Percentiles rank a stretch among this genome's conserved stretches.
These are phyloP conservation scores for Linnemannia schmuckeri DNA, from an alignment of 192 early-diverging fungal species.

Conservation along the genomic window DNA sequence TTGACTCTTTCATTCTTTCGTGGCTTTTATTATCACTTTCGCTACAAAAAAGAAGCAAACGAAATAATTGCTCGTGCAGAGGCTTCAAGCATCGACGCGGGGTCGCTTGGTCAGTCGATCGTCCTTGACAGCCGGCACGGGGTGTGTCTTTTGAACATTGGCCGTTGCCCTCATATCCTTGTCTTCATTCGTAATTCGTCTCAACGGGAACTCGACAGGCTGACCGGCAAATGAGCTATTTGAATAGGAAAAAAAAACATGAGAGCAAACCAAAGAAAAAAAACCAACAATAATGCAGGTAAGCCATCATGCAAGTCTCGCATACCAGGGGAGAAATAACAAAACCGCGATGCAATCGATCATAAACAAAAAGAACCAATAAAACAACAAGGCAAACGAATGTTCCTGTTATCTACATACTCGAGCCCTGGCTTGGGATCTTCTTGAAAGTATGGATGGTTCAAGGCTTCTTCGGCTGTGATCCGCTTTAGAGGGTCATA, in stretches of 20 bases:
- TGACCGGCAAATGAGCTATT: slow-evolving; percentile 63
- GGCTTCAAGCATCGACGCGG: slow-evolving; percentile 24
- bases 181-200: slow-evolving; percentile 68
- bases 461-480: slow-evolving; percentile 81
- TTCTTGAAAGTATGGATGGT: slow-evolving; percentile 88
- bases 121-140: slow-evolving; percentile 39
- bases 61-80: not conserved
- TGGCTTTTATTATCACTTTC: too few relatives aligned
- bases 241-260: not conserved
- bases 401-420: slow-evolving; percentile 44
- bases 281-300: not conserved
- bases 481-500: slow-evolving; percentile 87
- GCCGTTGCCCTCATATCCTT: slow-evolving; percentile 63
- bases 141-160: slow-evolving; percentile 37
- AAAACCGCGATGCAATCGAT: not conserved
- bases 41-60: too few relatives aligned
- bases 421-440: slow-evolving; percentile 70
- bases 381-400: slow-evolving; percentile 7
- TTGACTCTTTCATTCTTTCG: too few relatives aligned
- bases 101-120: slow-evolving; percentile 41
- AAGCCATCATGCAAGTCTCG: not conserved
- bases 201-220: slow-evolving; percentile 62
- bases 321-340: not conserved
- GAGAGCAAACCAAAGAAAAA: not conserved
- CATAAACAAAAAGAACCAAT: slow-evolving; percentile 15